Base-by-base conservation (phyloP, 768 basidiomycete genomes). In the Pholiota microspora region DNA sequence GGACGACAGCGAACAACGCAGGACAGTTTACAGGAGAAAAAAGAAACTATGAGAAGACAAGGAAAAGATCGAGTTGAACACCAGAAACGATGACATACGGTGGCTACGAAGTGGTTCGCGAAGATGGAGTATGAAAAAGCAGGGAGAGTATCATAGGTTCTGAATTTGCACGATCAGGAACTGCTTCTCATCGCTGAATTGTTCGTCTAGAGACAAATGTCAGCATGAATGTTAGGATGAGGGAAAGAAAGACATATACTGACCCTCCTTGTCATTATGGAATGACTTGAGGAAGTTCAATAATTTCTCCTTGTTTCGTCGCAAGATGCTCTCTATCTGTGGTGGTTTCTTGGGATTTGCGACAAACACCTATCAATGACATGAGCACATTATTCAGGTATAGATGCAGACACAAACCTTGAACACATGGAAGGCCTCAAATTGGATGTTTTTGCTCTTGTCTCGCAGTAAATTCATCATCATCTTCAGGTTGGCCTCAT, bases 401-500 rank as follows among this genome's bases (percentile, higher is more conserved):
- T 36, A 16, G 15, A 40, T 24, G 35, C 27, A 45, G 38, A 32
- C 32, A 60, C 81, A n/a, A 51, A 94, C 96, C 84, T 98, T 99
- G 83, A 99, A 99, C 34, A 99, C 97, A 65, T 99, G 97, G 74
- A 99, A 99, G 2, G 97, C 96, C 69, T 99, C 97, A 54, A 98
- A 99, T 70, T 99, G 97, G 44, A 99, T 98, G 71, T 99, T 99
- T 80, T 94, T 92, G 81, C 95, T 98, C 82, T 95, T 97, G 69
- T 98, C 94, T 58, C 95, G 83, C 53, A 99, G 77, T 53, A 98
- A 81, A 71, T 98, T 98, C 97, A 99, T 99, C 93, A 99, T 97
- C 88, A 96, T 92, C 86, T 98, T 98, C 59, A 99, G 80, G 69
- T 98, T 99, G 25, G 86, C 88, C 67, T 98, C 97, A 64, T 87